Base-by-base conservation (phyloP, 2,329 filamentous ascomycete genomes). In the Colletotrichum acutatum region DNA sequence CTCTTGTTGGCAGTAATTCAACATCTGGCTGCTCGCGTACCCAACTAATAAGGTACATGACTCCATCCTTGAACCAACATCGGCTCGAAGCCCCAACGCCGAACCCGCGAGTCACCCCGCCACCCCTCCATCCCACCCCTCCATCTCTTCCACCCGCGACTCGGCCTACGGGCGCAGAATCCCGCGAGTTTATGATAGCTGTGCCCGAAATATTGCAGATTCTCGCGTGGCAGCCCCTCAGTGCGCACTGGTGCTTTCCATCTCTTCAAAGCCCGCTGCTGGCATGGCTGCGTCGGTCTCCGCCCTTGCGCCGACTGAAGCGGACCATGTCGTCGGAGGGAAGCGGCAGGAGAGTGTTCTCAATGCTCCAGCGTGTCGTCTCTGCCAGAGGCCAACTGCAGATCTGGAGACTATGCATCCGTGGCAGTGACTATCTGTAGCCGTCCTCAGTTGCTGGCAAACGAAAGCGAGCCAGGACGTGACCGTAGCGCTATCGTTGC, bases 51-150 rank as follows among this genome's bases (percentile, higher is more conserved):
- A n/a, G 42, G 42, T 49, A 49, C 42, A 8, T 11, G 42, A n/a
- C 19, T 49, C 42, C 42, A 49, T 34, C 32, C 32, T 34, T 34
- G 32, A 34, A 49, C 42, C 42, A 49, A 28, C 54, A 52, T 56
- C 66, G 60, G 66, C 60, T n/a, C 52, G 14, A 52, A 30, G 19
- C 1, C 14, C 14, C 22, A 71, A 66, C 26, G 37, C 71, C 67
- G 71, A 73, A 19, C 16, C 16, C 54, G 71, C 67, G 67, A 70
- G 56, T 56, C 22, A 14, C 24, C 34, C 53, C 26, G 53, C 60
- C 24, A 37, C 42, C 37, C 37, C 11, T 46, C 32, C n/a, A 12
- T 24, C n/a, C 16, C 19, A 26, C 42, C n/a, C 8, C 12, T 26
- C n/a, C 24, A 34, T 42, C 34, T 28, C 64, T 19, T 49, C n/a